These are phyloP conservation scores for Rhizopogon vinicolor DNA, from an alignment of 768 basidiomycete species.

Conservation along the genomic window DNA sequence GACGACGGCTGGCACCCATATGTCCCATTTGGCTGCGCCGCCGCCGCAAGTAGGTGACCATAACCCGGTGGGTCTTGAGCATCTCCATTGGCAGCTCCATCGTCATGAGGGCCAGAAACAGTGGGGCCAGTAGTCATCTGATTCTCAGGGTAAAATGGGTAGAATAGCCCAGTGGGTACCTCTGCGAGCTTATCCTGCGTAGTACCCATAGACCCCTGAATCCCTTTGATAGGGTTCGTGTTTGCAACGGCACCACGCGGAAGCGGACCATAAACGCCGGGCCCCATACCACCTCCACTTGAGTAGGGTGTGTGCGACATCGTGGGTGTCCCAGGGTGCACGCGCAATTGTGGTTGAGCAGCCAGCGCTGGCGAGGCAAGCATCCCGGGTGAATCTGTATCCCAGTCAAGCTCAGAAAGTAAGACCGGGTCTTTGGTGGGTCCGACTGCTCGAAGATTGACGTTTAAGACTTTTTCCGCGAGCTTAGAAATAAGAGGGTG, in stretches of 20 bases:
- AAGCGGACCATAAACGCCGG: slow-evolving; percentile 22
- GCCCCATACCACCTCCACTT: slow-evolving; percentile 21
- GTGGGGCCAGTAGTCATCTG: slow-evolving; percentile 19
- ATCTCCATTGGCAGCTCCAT: slow-evolving; percentile 13
- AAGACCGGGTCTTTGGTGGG: slow-evolving; percentile 36
- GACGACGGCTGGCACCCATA: slow-evolving; percentile 53
- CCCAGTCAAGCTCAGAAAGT: slow-evolving; percentile 42
- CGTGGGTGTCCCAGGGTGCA: slow-evolving; percentile 31
- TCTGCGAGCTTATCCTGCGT: slow-evolving; percentile 46
- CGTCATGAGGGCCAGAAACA: slow-evolving; percentile 12
- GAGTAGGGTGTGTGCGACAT: slow-evolving; percentile 29
- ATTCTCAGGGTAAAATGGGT: slow-evolving; percentile 71
- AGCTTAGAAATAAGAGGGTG: slow-evolving; percentile 83
- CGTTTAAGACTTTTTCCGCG: slow-evolving; percentile 75
- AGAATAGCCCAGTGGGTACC: slow-evolving; percentile 66
- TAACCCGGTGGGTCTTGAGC: slow-evolving; percentile 35
- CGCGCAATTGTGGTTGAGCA: slow-evolving; percentile 22
- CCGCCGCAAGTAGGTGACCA: slow-evolving; percentile 52
- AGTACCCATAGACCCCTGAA: slow-evolving; percentile 20
- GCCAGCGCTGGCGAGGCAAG: slow-evolving; percentile 19
- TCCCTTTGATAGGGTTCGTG: slow-evolving; percentile 24
- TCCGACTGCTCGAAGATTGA: slow-evolving; percentile 57
- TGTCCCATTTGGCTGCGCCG: slow-evolving; percentile 49
- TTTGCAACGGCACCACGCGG: slow-evolving; percentile 20
- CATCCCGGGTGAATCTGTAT: slow-evolving; percentile 29